These are phyloP conservation scores for Aureobasidium lini DNA, from an alignment of 2,329 filamentous ascomycete genomes.

Conservation along the genomic window DNA sequence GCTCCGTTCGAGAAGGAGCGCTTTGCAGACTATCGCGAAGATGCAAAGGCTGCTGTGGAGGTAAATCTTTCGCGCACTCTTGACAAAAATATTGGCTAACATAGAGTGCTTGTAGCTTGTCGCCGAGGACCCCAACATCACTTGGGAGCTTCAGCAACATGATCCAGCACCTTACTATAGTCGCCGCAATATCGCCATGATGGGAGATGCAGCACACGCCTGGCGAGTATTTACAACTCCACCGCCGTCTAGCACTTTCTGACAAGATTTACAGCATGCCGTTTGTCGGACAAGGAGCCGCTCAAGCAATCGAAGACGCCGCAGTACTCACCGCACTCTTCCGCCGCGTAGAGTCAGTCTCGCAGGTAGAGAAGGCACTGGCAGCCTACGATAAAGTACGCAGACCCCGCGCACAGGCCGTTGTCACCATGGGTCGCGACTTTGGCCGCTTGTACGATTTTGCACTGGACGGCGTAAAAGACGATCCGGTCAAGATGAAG, in stretches of 20 bases:
- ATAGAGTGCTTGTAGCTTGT: constrained; percentile 17
- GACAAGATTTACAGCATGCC: constrained; percentile 14
- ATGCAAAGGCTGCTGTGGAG: constrained; percentile 11
- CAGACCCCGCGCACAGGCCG: constrained; percentile 24
- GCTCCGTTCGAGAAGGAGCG: constrained; percentile 7
- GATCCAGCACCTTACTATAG: constrained; percentile 28
- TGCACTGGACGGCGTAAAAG: constrained; percentile 22
- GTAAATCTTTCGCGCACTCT: not conserved
- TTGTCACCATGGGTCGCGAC: constrained; percentile 25
- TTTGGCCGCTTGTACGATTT: constrained; percentile 27
- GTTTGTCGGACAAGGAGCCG: constrained; percentile 31
- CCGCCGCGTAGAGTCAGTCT: not conserved
- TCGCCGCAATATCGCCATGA: constrained; percentile 25
- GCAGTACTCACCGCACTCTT: constrained; percentile 29
- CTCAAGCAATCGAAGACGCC: constrained; percentile 33
- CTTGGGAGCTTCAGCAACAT: constrained; percentile 27
- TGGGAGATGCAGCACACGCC: constrained; percentile 35
- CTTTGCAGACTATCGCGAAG: constrained; percentile 14
- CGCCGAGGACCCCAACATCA: constrained; percentile 21
- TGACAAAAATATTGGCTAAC: not conserved
- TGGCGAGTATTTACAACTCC: constrained; percentile 3
- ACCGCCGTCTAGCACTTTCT: no score
- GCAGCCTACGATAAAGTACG: constrained; percentile 23
- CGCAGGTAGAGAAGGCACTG: constrained; percentile 19
- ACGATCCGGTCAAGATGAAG: constrained; percentile 25